These are phyloP conservation scores for Blastocystis sp. DNA, from an alignment of 352 stramenopile species.

Conservation along the genomic window DNA sequence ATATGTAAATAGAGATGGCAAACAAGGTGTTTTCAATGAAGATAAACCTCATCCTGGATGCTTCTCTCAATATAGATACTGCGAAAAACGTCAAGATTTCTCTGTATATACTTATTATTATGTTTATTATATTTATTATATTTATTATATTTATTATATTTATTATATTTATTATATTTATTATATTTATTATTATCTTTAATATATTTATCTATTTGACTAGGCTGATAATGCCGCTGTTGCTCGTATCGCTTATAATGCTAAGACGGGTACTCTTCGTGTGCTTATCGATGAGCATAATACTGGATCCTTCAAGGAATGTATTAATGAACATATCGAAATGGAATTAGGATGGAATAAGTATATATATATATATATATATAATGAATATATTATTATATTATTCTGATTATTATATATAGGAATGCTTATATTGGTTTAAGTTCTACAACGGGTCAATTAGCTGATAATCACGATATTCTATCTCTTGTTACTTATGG, in stretches of 20 bases:
- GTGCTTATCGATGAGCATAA: slow-evolving; percentile 42
- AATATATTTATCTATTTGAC: background rate
- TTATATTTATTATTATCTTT: background rate
- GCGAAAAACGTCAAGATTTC: slow-evolving; percentile 45
- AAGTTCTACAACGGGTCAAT: slow-evolving; percentile 50
- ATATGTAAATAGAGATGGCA: slow-evolving; percentile 27
- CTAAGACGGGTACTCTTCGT: slow-evolving; percentile 2
- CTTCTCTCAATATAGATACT: slow-evolving; percentile 40
- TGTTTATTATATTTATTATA: slow-evolving; percentile 1
- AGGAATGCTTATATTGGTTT: slow-evolving; percentile 44
- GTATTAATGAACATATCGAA: slow-evolving; percentile 39
- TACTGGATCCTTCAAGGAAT: slow-evolving; percentile 41
- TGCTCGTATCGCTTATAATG: slow-evolving; percentile 33
- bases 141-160: background rate
- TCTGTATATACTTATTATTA: no score
- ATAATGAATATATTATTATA: no score
- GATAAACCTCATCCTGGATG: slow-evolving; percentile 35
- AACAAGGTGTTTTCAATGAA: slow-evolving; percentile 11
- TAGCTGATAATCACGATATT: slow-evolving; percentile 58
- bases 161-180: background rate
- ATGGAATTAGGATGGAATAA: slow-evolving; percentile 44
- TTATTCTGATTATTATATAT: no score
- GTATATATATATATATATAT: no score
- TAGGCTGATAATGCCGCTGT: slow-evolving; percentile 39
- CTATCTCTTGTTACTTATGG: slow-evolving; percentile 44